A percentile compares a stretch with the other conserved stretches of the same genome.
phyloP scores from a whole-genome alignment of 352 stramenopile genomes.

The Globisporangium cederbergense region DNA sequence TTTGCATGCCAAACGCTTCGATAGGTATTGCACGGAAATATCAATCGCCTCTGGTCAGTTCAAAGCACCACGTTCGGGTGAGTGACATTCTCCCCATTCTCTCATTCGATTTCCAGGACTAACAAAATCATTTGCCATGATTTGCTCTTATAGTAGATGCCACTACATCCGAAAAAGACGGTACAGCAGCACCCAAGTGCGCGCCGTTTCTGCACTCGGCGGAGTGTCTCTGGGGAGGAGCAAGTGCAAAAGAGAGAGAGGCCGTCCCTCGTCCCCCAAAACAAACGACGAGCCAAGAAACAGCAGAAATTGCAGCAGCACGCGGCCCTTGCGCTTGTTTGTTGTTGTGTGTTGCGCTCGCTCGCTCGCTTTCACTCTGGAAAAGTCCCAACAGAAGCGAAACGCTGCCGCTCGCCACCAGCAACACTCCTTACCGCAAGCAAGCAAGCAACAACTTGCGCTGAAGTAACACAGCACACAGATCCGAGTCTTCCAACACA shows the following conservation, averaged over 20 bases:
- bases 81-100: no score
- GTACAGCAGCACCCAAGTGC: neutral
- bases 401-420: conserved; percentile 1
- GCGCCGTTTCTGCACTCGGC: neutral
- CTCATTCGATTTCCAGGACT: no score
- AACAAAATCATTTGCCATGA: no score
- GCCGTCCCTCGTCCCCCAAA: neutral
- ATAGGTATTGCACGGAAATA: no score
- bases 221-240: conserved; percentile 17
- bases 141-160: neutral
- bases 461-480: neutral
- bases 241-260: neutral
- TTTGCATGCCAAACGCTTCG: no score
- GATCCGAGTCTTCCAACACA: neutral
- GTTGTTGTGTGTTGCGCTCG: neutral
- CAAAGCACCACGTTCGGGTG: no score
- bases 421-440: neutral
- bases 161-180: neutral
- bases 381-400: conserved; percentile 14
- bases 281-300: conserved; percentile 1
- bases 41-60: no score
- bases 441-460: neutral
- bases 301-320: conserved; percentile 1
- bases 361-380: conserved; percentile 11
- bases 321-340: neutral